Evolutionary conservation across 805 yeast genomes (phyloP).

Genomic region (Starmerella roubikii): DNA sequence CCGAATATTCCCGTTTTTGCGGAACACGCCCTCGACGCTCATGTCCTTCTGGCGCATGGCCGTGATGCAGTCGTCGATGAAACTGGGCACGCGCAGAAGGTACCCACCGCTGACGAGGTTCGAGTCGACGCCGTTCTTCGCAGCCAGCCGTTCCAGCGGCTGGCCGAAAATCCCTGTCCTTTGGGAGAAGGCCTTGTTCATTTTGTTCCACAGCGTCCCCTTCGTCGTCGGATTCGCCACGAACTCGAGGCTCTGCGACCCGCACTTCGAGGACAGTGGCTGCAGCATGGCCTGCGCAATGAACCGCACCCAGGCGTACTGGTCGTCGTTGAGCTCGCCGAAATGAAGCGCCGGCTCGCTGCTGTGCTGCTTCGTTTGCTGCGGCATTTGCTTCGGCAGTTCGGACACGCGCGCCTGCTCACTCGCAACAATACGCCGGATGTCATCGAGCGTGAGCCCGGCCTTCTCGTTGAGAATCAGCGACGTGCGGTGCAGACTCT

Average conservation of each 20-base stretch:
- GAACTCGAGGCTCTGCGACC: conserved; percentile 4
- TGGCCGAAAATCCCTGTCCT: conserved; percentile 56
- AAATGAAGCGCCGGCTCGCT: conserved; percentile 15
- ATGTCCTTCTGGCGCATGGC: conserved; percentile 82
- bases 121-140: conserved; percentile 65
- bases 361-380: conserved; percentile 2
- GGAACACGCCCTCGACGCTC: conserved; percentile 89
- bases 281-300: conserved; percentile 36
- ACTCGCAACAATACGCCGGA: conserved; percentile 91
- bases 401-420: conserved; percentile 52
- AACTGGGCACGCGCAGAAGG: conserved; percentile 61
- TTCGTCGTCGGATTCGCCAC: background rate
- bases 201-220: conserved; percentile 32
- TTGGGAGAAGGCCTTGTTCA: conserved; percentile 29
- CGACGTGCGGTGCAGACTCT: conserved; percentile 45
- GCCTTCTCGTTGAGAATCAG: conserved; percentile 66
- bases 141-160: conserved; percentile 54
- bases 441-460: conserved; percentile 84
- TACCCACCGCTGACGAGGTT: conserved; percentile 48
- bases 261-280: conserved; percentile 5
- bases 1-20: conserved; percentile 90
- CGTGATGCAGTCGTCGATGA: conserved; percentile 72
- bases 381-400: background rate
- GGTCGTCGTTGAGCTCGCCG: conserved; percentile 35
- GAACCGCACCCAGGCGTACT: conserved; percentile 46